These are phyloP conservation scores for Rhizophora mangle DNA, from an alignment of 345 rosid species.

Conservation along the genomic window DNA sequence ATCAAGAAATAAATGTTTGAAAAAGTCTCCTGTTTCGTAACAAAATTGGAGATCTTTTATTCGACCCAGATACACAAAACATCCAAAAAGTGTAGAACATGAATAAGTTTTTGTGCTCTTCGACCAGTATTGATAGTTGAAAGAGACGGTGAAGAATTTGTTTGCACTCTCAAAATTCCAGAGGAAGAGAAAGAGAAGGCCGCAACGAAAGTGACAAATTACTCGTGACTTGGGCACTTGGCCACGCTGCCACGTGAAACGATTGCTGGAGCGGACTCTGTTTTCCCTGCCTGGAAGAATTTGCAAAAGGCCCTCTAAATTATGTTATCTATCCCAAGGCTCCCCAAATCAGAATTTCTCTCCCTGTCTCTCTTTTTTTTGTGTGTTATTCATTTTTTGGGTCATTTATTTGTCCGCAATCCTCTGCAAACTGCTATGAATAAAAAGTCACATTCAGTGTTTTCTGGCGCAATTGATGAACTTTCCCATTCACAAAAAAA, in stretches of 20 bases:
- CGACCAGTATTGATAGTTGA: not conserved
- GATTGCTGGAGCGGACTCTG: not conserved
- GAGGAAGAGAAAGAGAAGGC: not conserved
- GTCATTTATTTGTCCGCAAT: too few species aligned
- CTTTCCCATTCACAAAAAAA: too few species aligned
- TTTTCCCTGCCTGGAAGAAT: not conserved
- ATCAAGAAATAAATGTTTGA: not conserved
- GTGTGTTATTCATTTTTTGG: too few species aligned
- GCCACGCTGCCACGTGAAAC: too few species aligned
- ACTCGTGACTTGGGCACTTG: not conserved
- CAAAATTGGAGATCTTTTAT: not conserved
- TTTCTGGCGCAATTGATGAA: too few species aligned
- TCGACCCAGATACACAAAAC: not conserved
- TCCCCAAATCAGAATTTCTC: too few species aligned
- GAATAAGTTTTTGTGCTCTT: conserved; percentile 1
- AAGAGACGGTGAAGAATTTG: not conserved
- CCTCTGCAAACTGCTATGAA: too few species aligned
- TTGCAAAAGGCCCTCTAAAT: not conserved
- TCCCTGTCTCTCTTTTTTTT: too few species aligned
- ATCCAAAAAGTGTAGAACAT: conserved; percentile 17
- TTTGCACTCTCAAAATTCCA: not conserved
- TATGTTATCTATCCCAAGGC: too few species aligned
- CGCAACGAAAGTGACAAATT: not conserved
- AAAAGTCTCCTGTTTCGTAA: not conserved
- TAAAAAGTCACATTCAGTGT: too few species aligned